Evolutionary conservation across 2,329 filamentous ascomycete species (phyloP).

Genomic region (Amylocarpus encephaloides): DNA sequence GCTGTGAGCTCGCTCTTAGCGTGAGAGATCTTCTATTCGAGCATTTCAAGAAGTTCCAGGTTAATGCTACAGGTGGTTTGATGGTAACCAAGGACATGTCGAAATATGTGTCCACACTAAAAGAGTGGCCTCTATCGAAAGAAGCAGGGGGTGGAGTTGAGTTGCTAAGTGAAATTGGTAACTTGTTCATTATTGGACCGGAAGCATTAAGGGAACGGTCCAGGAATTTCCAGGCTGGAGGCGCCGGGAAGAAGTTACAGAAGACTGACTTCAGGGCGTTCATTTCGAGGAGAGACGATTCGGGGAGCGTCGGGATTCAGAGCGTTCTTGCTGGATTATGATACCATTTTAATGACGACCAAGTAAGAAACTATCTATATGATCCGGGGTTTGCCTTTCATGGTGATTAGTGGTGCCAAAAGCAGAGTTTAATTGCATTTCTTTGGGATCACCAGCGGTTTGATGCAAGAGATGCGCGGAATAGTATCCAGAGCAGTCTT

Average conservation of each 20-base stretch:
- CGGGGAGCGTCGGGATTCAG: slow-evolving; percentile 73
- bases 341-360: slow-evolving; percentile 12
- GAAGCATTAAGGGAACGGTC: slow-evolving; percentile 69
- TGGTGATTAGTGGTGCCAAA: too few relatives aligned
- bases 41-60: slow-evolving; percentile 89
- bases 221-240: slow-evolving; percentile 45
- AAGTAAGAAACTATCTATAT: neutral
- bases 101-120: slow-evolving; percentile 81
- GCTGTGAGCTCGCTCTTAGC: slow-evolving; percentile 75
- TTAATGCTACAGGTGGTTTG: slow-evolving; percentile 86
- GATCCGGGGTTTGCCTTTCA: neutral
- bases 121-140: slow-evolving; percentile 70
- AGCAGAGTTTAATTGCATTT: too few relatives aligned
- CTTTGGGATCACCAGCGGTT: neutral
- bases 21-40: slow-evolving; percentile 76
- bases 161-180: slow-evolving; percentile 86
- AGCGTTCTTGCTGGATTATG: slow-evolving; percentile 57
- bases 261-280: slow-evolving; percentile 76
- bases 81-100: slow-evolving; percentile 96
- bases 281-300: slow-evolving; percentile 80
- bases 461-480: neutral
- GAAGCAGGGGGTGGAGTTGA: slow-evolving; percentile 68
- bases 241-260: slow-evolving; percentile 46
- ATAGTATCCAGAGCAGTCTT: neutral
- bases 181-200: slow-evolving; percentile 86